Percentiles rank a stretch among this genome's conserved stretches.
These are phyloP conservation scores for Sclerotiophoma versabilis DNA, from an alignment of 2,329 filamentous ascomycete species.

Conservation along the genomic window DNA sequence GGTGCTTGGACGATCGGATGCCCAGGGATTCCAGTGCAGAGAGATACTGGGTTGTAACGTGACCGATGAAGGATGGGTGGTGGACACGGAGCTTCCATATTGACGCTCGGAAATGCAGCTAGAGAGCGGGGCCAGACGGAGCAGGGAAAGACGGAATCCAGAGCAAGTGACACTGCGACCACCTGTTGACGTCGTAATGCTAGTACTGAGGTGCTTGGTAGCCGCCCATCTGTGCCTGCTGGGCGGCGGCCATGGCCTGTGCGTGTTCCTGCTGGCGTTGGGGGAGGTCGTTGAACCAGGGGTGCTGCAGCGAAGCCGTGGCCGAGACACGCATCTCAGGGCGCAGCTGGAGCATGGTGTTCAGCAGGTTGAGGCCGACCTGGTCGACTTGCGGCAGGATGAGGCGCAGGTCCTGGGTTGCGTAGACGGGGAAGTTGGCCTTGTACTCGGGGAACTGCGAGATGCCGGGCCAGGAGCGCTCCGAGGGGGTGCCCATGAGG, in stretches of 20 bases:
- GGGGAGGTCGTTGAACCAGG: constrained; percentile 85
- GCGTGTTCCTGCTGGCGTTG: constrained; percentile 55
- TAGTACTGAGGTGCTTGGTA: constrained; percentile 50
- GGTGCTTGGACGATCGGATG: no score
- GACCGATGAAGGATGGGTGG: no score
- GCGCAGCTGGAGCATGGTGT: constrained; percentile 88
- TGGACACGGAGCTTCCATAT: no score
- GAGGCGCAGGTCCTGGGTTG: constrained; percentile 84
- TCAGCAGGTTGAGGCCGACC: constrained; percentile 83
- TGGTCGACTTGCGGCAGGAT: constrained; percentile 92
- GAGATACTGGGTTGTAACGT: no score
- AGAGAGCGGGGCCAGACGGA: no score
- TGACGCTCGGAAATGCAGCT: no score
- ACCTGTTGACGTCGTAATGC: neutral
- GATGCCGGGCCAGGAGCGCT: constrained; percentile 94
- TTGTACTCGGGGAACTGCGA: constrained; percentile 98
- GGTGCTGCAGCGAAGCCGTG: constrained; percentile 83
- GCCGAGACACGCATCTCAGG: constrained; percentile 92
- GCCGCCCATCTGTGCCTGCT: constrained; percentile 49
- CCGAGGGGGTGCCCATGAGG: constrained; percentile 96
- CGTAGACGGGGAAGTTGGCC: constrained; percentile 90
- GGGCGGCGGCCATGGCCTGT: constrained; percentile 43
- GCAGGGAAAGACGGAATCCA: no score
- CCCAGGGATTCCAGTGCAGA: no score
- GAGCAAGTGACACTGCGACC: no score